Percentiles rank a stretch among this genome's conserved stretches.
Conservation (phyloP, 2,329 filamentous ascomycete genomes). For the Fusarium brachygibbosum region DNA sequence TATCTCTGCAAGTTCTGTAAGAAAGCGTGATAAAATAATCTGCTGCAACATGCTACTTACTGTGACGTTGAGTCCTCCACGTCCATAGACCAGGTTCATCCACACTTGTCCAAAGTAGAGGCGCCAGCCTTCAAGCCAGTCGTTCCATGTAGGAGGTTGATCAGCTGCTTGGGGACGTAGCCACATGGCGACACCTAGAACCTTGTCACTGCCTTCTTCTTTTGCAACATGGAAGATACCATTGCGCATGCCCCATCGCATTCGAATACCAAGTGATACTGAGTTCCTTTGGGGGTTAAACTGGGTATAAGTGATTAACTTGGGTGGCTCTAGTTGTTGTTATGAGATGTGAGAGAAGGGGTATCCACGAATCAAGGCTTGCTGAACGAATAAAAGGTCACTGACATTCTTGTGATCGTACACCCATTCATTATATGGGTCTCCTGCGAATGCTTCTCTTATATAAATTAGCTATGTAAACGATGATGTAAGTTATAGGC, state of each 20-base stretch:
- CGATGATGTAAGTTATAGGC: not conserved
- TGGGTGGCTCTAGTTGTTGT: too few species aligned
- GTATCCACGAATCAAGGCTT: too few species aligned
- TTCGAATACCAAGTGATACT: conserved; percentile 73
- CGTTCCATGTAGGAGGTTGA: conserved; percentile 68
- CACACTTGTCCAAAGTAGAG: conserved; percentile 74
- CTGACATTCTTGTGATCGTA: conserved; percentile 68
- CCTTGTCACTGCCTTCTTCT: conserved; percentile 65
- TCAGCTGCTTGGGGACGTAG: conserved; percentile 66
- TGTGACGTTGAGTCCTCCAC: conserved; percentile 75
- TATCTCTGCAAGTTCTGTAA: conserved; percentile 63
- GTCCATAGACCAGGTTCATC: conserved; percentile 77
- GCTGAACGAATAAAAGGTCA: not conserved
- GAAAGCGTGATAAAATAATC: not conserved
- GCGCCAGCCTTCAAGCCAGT: conserved; percentile 74
- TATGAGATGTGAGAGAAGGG: too few species aligned
- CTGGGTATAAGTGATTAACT: too few species aligned
- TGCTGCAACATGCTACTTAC: conserved; percentile 45
- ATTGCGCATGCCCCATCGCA: conserved; percentile 77
- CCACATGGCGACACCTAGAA: conserved; percentile 82
- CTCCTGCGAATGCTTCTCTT: conserved; percentile 71
- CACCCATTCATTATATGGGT: conserved; percentile 77
- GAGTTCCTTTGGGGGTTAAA: conserved; percentile 72
- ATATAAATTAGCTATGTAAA: not conserved
- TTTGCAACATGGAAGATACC: conserved; percentile 79